These are phyloP conservation scores for Colletotrichum endophyticum DNA, from an alignment of 2,329 filamentous ascomycete genomes.

Conservation along the genomic window DNA sequence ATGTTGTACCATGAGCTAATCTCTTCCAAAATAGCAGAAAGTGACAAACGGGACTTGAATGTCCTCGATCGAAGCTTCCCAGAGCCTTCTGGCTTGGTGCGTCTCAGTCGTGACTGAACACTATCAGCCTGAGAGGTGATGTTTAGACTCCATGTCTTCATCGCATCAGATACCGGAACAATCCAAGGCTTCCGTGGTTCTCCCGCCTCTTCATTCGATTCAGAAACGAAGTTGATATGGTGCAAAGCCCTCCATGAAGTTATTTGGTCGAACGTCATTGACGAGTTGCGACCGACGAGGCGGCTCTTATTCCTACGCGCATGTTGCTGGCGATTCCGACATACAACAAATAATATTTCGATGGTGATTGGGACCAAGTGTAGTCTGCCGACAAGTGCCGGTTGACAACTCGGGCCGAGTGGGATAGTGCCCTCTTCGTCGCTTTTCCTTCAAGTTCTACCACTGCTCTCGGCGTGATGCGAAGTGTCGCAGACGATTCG, in stretches of 20 bases:
- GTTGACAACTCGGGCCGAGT: not conserved
- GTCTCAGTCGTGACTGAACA: accelerated
- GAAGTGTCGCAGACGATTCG: not conserved
- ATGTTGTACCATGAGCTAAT: not conserved
- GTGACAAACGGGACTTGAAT: accelerated
- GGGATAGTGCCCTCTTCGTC: not conserved
- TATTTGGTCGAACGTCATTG: accelerated
- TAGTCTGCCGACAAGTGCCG: not conserved
- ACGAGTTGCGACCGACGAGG: accelerated
- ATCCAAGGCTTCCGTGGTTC: not conserved
- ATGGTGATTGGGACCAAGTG: accelerated
- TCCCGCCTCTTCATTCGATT: not conserved
- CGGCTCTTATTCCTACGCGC: accelerated
- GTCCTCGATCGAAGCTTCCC: not conserved
- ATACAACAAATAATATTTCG: not conserved
- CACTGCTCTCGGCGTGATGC: not conserved
- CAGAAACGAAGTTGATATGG: accelerated
- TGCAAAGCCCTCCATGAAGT: accelerated
- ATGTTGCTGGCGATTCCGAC: not conserved
- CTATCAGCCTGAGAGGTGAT: accelerated
- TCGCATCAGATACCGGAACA: accelerated
- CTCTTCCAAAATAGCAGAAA: accelerated
- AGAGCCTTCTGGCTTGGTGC: not conserved
- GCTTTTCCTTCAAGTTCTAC: not conserved
- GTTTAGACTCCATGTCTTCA: not conserved